Conservation (phyloP, 2,329 filamentous ascomycete species). For the Botryotinia calthae region DNA sequence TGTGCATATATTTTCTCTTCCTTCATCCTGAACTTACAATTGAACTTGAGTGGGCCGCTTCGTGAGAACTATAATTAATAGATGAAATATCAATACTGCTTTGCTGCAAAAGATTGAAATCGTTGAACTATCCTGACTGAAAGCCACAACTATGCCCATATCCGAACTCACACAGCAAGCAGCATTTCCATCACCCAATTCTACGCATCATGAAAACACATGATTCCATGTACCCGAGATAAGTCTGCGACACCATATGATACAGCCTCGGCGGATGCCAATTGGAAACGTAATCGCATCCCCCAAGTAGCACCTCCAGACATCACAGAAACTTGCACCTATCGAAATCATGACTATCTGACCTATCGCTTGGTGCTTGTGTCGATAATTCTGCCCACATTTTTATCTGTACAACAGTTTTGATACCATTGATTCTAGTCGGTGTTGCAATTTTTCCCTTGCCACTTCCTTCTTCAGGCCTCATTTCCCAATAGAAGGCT, state of each 20-base stretch:
- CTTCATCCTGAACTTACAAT: neutral
- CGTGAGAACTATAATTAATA: neutral
- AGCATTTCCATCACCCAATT: neutral
- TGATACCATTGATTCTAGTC: too few relatives aligned
- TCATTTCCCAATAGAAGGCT: neutral
- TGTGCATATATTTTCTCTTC: neutral
- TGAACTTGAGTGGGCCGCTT: neutral
- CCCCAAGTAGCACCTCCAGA: neutral
- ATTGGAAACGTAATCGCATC: too few relatives aligned
- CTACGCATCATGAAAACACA: neutral
- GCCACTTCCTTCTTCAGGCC: neutral
- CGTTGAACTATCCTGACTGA: neutral
- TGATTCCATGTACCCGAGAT: too few relatives aligned
- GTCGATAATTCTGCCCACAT: neutral
- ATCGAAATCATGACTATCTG: too few relatives aligned
- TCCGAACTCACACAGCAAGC: too few relatives aligned
- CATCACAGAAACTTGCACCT: neutral
- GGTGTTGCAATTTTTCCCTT: too few relatives aligned
- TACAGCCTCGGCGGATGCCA: neutral
- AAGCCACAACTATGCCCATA: neutral
- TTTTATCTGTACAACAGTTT: too few relatives aligned
- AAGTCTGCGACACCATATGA: neutral
- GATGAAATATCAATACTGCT: neutral
- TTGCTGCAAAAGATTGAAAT: neutral
- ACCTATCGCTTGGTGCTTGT: neutral